Evolutionary conservation across 257 asterid species (phyloP), one percentile per base, ranked within the genome.

Genomic region (Verbascum thapsus): DNA sequence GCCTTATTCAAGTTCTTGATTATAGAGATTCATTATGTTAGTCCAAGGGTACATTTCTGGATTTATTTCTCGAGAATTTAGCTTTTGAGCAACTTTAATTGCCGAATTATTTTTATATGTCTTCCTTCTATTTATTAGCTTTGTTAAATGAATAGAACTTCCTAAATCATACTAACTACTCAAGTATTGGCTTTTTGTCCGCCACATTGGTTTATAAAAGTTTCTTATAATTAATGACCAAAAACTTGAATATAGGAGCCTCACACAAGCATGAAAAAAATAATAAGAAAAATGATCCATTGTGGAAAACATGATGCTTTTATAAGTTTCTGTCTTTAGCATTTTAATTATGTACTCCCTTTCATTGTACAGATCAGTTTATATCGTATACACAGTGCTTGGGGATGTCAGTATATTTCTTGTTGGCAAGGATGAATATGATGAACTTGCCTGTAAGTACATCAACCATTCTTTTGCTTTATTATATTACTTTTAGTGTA

Each of bases 351-450:
- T 2, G 2, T 26, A 26, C 32, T 26, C 5, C 32, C 5, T 49
- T 72, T 41, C 51, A 30, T 19, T 68, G 13, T 32, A 76, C 91
- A 92, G 96, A 75, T 89, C 99, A 23, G 95, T 89, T 37, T 87
- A 92, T 60, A 85, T 87, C 50, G 96, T 89, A 19, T 92, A 85
- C 87, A 89, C 95, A 12, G 91, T 85, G 70, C 91, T 92, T 7
- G 99, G 97, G 22, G 96, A 92, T 78, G 94, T 92, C 69, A 89
- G 94, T 75, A 74, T 87, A 60, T 92, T 72, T 62, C 80, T 89
- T 52, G 99, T 92, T 67, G 99, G 96, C 82, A 92, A 92, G 83
- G 99, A 92, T 72, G 97, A 85, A 59, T 92, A 89, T 12, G 97
- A 92, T 75, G 99, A 92, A 78, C 95, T 87, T 76, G 86, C 95